Evolutionary conservation across 345 rosid genomes (phyloP).

Genomic region (Punica granatum): DNA sequence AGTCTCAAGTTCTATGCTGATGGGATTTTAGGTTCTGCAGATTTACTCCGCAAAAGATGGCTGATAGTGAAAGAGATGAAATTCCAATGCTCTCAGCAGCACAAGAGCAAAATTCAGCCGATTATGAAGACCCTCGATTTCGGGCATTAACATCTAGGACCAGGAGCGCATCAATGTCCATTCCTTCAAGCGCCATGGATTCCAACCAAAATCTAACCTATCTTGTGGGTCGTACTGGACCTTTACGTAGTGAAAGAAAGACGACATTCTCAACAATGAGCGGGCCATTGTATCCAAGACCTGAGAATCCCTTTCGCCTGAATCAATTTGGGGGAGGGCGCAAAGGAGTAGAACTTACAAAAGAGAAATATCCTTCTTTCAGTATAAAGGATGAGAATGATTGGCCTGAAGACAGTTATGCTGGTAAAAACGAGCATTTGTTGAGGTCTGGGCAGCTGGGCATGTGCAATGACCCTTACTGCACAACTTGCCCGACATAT

Average conservation of each 20-base stretch:
- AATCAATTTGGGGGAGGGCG: slow-evolving; percentile 20
- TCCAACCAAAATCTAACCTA: slow-evolving; percentile 33
- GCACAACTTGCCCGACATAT: slow-evolving; percentile 77
- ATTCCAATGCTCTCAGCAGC: slow-evolving; percentile 52
- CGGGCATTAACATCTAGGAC: slow-evolving; percentile 32
- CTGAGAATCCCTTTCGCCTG: slow-evolving; percentile 8
- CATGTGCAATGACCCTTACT: slow-evolving; percentile 84
- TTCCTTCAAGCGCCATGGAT: slow-evolving; percentile 37
- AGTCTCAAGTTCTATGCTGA: background rate
- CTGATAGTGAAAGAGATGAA: slow-evolving; percentile 46
- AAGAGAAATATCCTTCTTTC: slow-evolving; percentile 28
- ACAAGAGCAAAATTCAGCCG: slow-evolving; percentile 20
- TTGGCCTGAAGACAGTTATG: slow-evolving; percentile 29
- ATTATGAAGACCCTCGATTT: slow-evolving; percentile 25
- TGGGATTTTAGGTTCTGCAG: slow-evolving; percentile 13
- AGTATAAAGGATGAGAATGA: slow-evolving; percentile 30
- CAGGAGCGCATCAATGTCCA: slow-evolving; percentile 58
- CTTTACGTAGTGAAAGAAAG: slow-evolving; percentile 57
- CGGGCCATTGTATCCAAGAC: slow-evolving; percentile 43
- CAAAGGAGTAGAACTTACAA: slow-evolving; percentile 19
- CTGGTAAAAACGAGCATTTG: slow-evolving; percentile 56
- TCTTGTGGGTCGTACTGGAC: slow-evolving; percentile 72
- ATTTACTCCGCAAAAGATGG: slow-evolving; percentile 30
- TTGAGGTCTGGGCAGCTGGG: slow-evolving; percentile 80
- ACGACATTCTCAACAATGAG: slow-evolving; percentile 51